A percentile compares a stretch with the other conserved stretches of the same genome.
Conservation (phyloP, 345 rosid genomes). For the Ceriops tagal region DNA sequence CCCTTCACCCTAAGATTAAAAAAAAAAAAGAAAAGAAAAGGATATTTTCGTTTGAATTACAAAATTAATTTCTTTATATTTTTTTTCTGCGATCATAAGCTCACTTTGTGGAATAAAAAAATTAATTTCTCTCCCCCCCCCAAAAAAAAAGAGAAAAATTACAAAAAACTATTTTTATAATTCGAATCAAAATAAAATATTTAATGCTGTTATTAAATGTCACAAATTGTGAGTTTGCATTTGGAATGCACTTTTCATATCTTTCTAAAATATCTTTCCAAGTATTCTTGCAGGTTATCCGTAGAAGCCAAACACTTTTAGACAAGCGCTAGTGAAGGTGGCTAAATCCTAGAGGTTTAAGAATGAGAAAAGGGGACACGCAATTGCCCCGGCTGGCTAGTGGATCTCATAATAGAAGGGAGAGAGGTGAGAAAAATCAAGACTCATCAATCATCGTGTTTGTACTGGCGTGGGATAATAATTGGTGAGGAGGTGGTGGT, state of each 20-base stretch:
- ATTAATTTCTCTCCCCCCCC: neutral
- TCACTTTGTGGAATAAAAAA: neutral
- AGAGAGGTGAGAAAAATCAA: slow-evolving; percentile 13
- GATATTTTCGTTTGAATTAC: too few species aligned
- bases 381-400: neutral
- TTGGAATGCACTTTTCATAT: too few species aligned
- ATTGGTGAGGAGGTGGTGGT: slow-evolving; percentile 2
- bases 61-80: too few species aligned
- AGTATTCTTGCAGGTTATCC: slow-evolving; percentile 23
- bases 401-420: slow-evolving; percentile 30
- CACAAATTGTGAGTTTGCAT: neutral
- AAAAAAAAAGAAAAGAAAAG: too few species aligned
- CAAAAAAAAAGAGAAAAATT: too few species aligned
- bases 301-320: slow-evolving; percentile 16
- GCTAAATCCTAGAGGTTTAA: slow-evolving; percentile 20
- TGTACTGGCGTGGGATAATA: neutral
- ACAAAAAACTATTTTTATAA: too few species aligned
- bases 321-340: slow-evolving; percentile 14
- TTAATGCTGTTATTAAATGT: neutral
- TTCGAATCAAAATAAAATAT: too few species aligned
- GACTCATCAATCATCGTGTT: too few species aligned
- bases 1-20: neutral
- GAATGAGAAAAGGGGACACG: neutral
- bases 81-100: too few species aligned
- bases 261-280: slow-evolving; percentile 5